Base-by-base conservation (phyloP, 768 basidiomycete species). In the Aureoboletus auriporus region DNA sequence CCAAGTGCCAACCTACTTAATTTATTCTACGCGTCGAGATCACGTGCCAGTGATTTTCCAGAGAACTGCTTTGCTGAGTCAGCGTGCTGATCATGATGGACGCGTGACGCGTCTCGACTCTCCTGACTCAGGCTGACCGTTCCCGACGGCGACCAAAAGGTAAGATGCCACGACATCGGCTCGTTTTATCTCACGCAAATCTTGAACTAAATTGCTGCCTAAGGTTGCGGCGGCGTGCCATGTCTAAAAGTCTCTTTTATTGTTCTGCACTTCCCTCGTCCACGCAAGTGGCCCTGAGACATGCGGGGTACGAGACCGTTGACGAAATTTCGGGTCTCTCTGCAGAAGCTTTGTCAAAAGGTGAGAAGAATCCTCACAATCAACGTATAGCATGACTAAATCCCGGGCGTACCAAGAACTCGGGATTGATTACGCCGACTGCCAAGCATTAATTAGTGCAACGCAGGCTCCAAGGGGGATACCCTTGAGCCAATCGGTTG, bases 221-320 rank as follows among this genome's bases (percentile, higher is more conserved):
- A 45, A 27, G 36, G 47, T 4, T n/a, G n/a, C n/a, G n/a, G 3
- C 20, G 20, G 20, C 20, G 27, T 27, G 36, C 10, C 49, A 54
- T 76, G 73, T 69, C 72, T 28, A 68, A 62, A 16, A 74, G 75
- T 39, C 71, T 75, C 4, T 61, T 72, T 73, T 44, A 78, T 75
- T 39, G 64, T 76, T 46, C 67, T 66, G 49, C 61, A 8, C 70
- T 83, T 12, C 71, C 80, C 4, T 62, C 68, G 8, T 67, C 75
- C 20, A 71, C 72, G 3, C 70, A 80, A 29, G 65, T 70, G 13
- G 73, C 72, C 4, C 67, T 86, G 30, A 69, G 69, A 39, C 69
- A 67, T 34, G 73, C 76, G 34, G 84, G 84, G 6, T 86, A 83
- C 56, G 75, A 80, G 58, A 80, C 75, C 7, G 56, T 80, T 3